Percentiles rank a stretch among this genome's conserved stretches.
These are phyloP conservation scores for Parathielavia hyrcaniae DNA, from an alignment of 495 filamentous ascomycete genomes.

Conservation along the genomic window DNA sequence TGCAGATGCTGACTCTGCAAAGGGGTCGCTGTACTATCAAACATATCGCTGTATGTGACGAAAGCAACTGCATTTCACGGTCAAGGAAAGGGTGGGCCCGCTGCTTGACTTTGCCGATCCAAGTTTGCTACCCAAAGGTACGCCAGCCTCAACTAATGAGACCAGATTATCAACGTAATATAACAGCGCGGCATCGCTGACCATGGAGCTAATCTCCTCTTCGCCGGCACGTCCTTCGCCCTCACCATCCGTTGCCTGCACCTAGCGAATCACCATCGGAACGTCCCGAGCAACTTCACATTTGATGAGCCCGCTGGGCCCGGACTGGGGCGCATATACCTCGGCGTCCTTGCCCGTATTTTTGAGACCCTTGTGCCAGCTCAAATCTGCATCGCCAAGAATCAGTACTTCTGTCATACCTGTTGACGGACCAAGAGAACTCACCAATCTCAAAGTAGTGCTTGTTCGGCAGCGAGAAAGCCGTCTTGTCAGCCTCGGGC, in stretches of 20 bases:
- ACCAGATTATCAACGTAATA: too few relatives aligned
- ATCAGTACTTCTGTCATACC: background rate
- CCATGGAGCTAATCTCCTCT: too few relatives aligned
- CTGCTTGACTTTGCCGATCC: too few relatives aligned
- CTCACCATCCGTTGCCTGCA: background rate
- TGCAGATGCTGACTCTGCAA: conserved; percentile 10
- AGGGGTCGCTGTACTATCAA: conserved; percentile 9
- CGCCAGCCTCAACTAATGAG: too few relatives aligned
- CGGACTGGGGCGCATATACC: conserved; percentile 87
- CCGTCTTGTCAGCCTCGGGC: conserved; percentile 63
- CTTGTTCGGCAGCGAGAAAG: conserved; percentile 90
- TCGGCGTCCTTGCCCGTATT: conserved; percentile 96
- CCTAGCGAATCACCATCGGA: background rate
- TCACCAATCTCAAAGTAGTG: conserved; percentile 97
- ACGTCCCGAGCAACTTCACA: conserved; percentile 72
- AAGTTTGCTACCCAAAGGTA: too few relatives aligned
- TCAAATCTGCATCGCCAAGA: conserved; percentile 78
- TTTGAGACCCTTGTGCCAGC: conserved; percentile 94
- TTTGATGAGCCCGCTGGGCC: conserved; percentile 93
- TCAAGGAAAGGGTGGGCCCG: too few relatives aligned
- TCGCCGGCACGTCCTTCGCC: background rate
- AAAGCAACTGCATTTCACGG: too few relatives aligned
- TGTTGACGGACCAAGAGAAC: conserved; percentile 27
- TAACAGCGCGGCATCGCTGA: too few relatives aligned
- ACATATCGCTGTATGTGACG: too few relatives aligned